These are phyloP conservation scores for Blastobotrys apis DNA, from an alignment of 1,139 yeast species.

Conservation along the genomic window DNA sequence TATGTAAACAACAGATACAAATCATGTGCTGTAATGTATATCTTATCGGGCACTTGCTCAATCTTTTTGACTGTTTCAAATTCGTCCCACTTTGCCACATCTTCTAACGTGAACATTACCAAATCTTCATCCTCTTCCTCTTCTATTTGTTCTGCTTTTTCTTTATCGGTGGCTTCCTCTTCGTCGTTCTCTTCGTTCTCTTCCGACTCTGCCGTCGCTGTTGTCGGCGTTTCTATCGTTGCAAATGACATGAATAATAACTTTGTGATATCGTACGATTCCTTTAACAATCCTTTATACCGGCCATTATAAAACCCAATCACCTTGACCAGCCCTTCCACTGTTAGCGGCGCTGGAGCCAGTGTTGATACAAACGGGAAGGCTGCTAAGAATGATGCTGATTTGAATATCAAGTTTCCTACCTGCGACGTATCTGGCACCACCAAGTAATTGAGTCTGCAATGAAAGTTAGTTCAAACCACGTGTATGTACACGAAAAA, in stretches of 20 bases:
- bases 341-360: conserved; percentile 36
- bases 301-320: conserved; percentile 40
- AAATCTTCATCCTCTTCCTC: conserved; percentile 25
- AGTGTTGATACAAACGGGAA: conserved; percentile 44
- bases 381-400: conserved; percentile 37
- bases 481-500: background rate
- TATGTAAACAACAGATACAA: conserved; percentile 27
- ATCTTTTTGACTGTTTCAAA: conserved; percentile 28
- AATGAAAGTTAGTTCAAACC: background rate
- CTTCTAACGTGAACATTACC: conserved; percentile 20
- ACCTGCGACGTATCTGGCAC: conserved; percentile 32
- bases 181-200: background rate
- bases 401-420: conserved; percentile 34
- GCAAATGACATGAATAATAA: conserved; percentile 43
- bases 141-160: background rate
- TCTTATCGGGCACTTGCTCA: conserved; percentile 19
- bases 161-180: conserved; percentile 3
- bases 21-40: conserved; percentile 23
- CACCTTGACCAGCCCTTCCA: conserved; percentile 43
- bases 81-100: conserved; percentile 31
- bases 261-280: conserved; percentile 35
- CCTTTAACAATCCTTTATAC: conserved; percentile 34
- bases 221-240: conserved; percentile 20
- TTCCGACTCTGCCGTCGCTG: background rate
- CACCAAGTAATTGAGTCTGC: conserved; percentile 25